phyloP scores from a whole-genome alignment of 208 protist species.

The Trypanosoma theileri region DNA sequence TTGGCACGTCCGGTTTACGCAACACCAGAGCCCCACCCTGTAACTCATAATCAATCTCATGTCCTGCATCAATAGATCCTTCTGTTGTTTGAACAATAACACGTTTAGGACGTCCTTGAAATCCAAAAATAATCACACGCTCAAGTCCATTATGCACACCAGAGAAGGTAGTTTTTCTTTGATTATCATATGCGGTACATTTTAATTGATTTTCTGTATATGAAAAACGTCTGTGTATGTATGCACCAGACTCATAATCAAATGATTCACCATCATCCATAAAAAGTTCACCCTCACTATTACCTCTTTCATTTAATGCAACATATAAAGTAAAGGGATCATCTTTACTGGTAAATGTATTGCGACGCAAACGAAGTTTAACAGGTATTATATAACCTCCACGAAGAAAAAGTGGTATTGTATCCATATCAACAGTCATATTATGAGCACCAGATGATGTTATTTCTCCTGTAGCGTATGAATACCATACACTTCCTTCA shows the following conservation, averaged over 20 bases:
- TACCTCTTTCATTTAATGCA: constrained; percentile 70
- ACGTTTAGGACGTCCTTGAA: constrained; percentile 33
- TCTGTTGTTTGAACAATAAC: constrained; percentile 22
- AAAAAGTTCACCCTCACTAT: constrained; percentile 72
- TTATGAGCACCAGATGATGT: constrained; percentile 16
- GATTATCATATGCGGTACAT: constrained; percentile 21
- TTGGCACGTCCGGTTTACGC: constrained; percentile 50
- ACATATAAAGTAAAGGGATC: constrained; percentile 95
- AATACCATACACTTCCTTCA: constrained; percentile 66
- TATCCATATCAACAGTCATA: constrained; percentile 71
- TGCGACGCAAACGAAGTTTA: constrained; percentile 90
- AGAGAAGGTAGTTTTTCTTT: neutral
- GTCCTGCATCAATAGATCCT: constrained; percentile 15
- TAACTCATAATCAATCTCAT: constrained; percentile 56
- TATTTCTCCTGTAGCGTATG: constrained; percentile 51
- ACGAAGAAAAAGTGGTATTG: constrained; percentile 93
- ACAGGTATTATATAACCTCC: constrained; percentile 93
- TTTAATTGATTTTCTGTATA: constrained; percentile 44
- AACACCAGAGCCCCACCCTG: constrained; percentile 54
- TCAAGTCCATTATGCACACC: constrained; percentile 49
- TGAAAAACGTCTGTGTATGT: constrained; percentile 49
- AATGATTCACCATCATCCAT: constrained; percentile 76
- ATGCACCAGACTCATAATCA: constrained; percentile 59
- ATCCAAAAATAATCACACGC: constrained; percentile 70
- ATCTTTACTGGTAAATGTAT: constrained; percentile 61